Evolutionary conservation across 2,329 filamentous ascomycete species (phyloP).

Genomic region (Elsinoe fawcettii): DNA sequence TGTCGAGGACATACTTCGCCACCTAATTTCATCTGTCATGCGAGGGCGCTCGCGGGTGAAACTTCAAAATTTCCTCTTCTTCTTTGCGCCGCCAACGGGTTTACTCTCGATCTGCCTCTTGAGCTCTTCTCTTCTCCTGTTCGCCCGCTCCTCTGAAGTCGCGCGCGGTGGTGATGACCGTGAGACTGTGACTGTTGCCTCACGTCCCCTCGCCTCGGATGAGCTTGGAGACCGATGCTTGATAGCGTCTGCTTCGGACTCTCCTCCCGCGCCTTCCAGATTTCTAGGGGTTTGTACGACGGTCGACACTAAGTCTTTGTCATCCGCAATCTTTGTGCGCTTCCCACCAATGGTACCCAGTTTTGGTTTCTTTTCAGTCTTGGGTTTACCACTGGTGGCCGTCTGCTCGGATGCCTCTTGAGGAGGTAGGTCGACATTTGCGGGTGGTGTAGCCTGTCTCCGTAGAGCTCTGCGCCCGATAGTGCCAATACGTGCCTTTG

Average conservation of each 20-base stretch:
- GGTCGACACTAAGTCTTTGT: background rate
- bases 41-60: too few relatives aligned
- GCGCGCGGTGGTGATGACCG: conserved; percentile 21
- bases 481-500: conserved; percentile 15
- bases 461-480: conserved; percentile 18
- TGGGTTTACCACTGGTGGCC: background rate
- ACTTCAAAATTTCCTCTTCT: conserved; percentile 48
- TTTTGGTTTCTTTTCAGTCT: conserved; percentile 16
- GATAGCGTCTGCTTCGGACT: background rate
- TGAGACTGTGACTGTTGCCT: background rate
- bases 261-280: background rate
- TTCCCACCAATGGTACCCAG: conserved; percentile 21
- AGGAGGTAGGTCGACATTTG: background rate
- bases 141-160: conserved; percentile 46
- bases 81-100: conserved; percentile 47
- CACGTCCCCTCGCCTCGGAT: background rate
- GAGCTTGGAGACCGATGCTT: background rate
- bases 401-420: background rate
- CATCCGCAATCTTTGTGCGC: conserved; percentile 15
- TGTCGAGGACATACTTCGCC: too few relatives aligned
- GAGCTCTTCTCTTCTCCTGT: conserved; percentile 49
- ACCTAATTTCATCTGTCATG: too few relatives aligned
- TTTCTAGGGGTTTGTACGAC: background rate
- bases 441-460: background rate
- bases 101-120: conserved; percentile 47